Base-by-base conservation (phyloP, 805 yeast species). In the Metschnikowia gruessii region DNA sequence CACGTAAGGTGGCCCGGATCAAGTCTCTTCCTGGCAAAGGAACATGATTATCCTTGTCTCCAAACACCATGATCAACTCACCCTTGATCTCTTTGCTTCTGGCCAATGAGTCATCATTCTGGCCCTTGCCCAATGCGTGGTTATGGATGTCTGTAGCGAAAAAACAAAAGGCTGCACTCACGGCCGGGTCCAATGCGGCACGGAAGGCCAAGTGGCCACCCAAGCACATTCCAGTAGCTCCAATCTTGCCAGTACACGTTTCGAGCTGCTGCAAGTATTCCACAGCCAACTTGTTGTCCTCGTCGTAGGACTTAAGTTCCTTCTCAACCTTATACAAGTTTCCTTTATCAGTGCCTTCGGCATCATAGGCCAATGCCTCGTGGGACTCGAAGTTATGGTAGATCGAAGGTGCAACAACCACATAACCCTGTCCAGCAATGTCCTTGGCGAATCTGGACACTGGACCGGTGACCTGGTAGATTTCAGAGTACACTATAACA, bases 141-240 rank as follows among this genome's bases (percentile, higher is more conserved):
- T 72, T 72, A 61, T 87, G 94, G 59, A 87, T 82, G 58, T 86
- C 94, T 5, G 95, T 86, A 12, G 89, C 87, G 68, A 86, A 86
- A 66, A 85, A 86, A 51, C 90, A 81, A 16, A 85, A 85, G 10
- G 83, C 76, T 15, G 91, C 88, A 11, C 70, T 68, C 37, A 86
- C 80, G 47, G 88, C 66, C 31, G 74, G 69, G 58, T 85, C 88
- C 53, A 85, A 70, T 2, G 83, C 81, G 2, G 82, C 74, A 54
- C 95, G 72, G 67, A 76, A 84, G 1, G 94, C 92, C 56, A 85
- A 69, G 61, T 86, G 94, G 1, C 94, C 95, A 17, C 94, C 94
- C 31, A 86, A 76, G 62, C 95, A 87, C 94, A 87, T 87, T 16
- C 94, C 95, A 2, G 92, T 85, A 37, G 90, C 83, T 31, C 94